phyloP scores from a whole-genome alignment of 352 stramenopile species.

The Peronospora tabacina region DNA sequence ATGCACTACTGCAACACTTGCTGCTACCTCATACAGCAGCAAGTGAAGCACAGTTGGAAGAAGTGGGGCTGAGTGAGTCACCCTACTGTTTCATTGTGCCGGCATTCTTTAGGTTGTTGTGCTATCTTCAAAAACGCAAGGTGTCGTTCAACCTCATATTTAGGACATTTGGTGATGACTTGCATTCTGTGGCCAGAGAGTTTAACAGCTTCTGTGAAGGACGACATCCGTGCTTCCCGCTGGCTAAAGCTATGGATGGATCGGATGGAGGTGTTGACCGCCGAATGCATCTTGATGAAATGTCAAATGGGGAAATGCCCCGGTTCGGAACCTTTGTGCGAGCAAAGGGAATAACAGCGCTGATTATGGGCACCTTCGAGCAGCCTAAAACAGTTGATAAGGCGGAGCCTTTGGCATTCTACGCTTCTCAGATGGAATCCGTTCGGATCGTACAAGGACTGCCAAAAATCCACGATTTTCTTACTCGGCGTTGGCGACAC shows the following conservation, averaged over 20 bases:
- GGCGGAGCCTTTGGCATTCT: conserved; percentile 30
- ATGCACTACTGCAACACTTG: conserved; percentile 41
- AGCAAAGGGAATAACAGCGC: conserved; percentile 35
- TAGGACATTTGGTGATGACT: conserved; percentile 64
- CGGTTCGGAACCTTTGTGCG: conserved; percentile 63
- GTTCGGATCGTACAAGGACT: conserved; percentile 33
- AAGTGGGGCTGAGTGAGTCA: conserved; percentile 36
- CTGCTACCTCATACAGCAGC: conserved; percentile 26
- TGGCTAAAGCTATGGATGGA: conserved; percentile 49
- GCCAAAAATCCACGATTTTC: conserved; percentile 40
- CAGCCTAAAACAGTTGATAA: conserved; percentile 35
- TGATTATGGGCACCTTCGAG: conserved; percentile 69
- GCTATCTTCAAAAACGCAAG: conserved; percentile 38
- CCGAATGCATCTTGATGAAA: conserved; percentile 34
- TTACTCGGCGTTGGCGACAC: conserved; percentile 40
- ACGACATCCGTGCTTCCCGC: conserved; percentile 47
- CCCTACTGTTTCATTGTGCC: conserved; percentile 58
- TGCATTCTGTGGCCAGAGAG: conserved; percentile 57
- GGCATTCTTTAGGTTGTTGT: conserved; percentile 53
- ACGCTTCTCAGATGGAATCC: conserved; percentile 13
- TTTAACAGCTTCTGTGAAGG: conserved; percentile 76
- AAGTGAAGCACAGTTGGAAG: conserved; percentile 11
- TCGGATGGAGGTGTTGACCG: conserved; percentile 41
- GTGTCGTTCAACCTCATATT: conserved; percentile 71
- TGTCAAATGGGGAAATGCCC: conserved; percentile 12